phyloP scores from a whole-genome alignment of 139 green algal species.

The Auxenochlorella pyrenoidosa region DNA sequence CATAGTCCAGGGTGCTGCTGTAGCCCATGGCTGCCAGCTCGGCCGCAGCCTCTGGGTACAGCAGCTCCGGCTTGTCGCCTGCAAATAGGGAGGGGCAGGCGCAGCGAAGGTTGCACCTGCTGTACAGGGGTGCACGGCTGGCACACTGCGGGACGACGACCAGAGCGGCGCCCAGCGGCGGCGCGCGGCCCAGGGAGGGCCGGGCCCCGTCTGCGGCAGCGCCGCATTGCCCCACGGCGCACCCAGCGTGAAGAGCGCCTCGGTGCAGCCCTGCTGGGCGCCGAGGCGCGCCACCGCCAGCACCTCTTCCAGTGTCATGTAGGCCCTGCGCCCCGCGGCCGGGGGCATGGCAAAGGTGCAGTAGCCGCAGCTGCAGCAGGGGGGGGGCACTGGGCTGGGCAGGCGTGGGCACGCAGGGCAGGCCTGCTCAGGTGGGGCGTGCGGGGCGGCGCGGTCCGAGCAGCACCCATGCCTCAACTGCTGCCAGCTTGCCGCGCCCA shows the following conservation, averaged over 20 bases:
- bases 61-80: constrained; percentile 89
- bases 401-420: too few species aligned
- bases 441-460: too few species aligned
- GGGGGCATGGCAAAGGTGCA: constrained; percentile 87
- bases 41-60: constrained; percentile 68
- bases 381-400: too few species aligned
- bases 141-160: too few species aligned
- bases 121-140: neutral
- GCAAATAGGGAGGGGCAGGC: neutral
- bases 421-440: too few species aligned
- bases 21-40: constrained; percentile 80
- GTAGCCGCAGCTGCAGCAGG: constrained; percentile 69
- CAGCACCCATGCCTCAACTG: too few species aligned
- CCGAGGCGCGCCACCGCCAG: constrained; percentile 70
- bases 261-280: constrained; percentile 75
- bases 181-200: neutral
- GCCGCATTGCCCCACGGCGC: neutral
- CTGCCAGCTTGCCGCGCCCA: too few species aligned
- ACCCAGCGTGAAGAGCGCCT: constrained; percentile 92
- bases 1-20: constrained; percentile 80
- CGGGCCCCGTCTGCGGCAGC: neutral
- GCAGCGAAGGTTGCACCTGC: neutral
- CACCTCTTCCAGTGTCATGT: constrained; percentile 89
- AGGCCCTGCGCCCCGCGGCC: constrained; percentile 54
- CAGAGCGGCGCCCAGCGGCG: too few species aligned